Evolutionary conservation across 495 filamentous ascomycete genomes (phyloP).

Genomic region (Neurospora sp.): DNA sequence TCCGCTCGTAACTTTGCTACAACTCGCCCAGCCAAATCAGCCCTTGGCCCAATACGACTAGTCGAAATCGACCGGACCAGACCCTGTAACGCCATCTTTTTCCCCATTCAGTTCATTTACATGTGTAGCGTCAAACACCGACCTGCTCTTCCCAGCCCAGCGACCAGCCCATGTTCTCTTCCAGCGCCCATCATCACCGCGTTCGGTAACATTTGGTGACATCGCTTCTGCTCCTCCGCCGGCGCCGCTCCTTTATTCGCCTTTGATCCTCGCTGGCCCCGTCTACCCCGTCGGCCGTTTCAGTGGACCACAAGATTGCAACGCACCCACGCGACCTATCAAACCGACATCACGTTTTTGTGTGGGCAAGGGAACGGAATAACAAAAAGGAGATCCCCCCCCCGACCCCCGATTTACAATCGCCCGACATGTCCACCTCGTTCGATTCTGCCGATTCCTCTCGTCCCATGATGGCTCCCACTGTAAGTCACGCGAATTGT

Average conservation of each 20-base stretch:
- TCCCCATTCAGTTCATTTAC: not conserved
- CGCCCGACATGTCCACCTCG: slow-evolving; percentile 49
- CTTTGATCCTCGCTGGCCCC: not conserved
- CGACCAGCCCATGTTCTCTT: not conserved
- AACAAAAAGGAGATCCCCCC: not conserved
- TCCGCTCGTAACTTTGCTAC: not conserved
- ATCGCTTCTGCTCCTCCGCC: not conserved
- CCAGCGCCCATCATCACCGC: not conserved
- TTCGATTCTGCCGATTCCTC: slow-evolving; percentile 67
- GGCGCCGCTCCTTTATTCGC: not conserved
- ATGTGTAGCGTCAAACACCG: not conserved
- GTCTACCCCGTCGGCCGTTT: not conserved
- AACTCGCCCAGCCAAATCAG: not conserved
- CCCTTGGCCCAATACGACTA: not conserved
- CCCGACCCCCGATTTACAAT: not conserved
- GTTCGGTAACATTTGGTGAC: not conserved
- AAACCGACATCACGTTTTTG: not conserved
- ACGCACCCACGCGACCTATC: not conserved
- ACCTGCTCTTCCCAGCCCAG: not conserved
- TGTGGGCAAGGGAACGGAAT: slow-evolving; percentile 1
- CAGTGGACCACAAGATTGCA: not conserved
- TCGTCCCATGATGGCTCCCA: slow-evolving; percentile 66
- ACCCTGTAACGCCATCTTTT: not conserved
- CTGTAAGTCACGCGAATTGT: slow-evolving; percentile 40
- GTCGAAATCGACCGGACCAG: not conserved